Evolutionary conservation across 768 basidiomycete species (phyloP).

Genomic region (Macrolepiota dolichaula): DNA sequence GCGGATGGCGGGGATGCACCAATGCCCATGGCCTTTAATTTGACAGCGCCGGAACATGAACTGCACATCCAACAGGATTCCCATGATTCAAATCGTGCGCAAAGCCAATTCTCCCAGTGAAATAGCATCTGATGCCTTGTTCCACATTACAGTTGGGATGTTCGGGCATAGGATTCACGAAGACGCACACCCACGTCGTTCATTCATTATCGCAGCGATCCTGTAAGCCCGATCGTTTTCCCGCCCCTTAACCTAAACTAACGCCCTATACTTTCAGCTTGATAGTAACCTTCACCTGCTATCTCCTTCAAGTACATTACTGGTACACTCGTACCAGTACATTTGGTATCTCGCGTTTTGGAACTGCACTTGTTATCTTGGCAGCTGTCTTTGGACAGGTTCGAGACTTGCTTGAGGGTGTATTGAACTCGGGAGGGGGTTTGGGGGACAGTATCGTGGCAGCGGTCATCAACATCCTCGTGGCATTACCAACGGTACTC

Average conservation of each 20-base stretch:
- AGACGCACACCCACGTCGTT: conserved; percentile 26
- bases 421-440: not conserved
- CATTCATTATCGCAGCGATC: conserved; percentile 5
- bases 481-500: conserved; percentile 4
- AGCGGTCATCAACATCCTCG: not conserved
- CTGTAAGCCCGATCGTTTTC: conserved; percentile 13
- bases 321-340: conserved; percentile 32
- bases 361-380: conserved; percentile 19
- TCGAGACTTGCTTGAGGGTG: not conserved
- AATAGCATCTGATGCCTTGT: not conserved
- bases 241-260: too few species aligned
- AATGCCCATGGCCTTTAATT: not conserved
- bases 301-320: conserved; percentile 22
- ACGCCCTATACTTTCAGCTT: conserved; percentile 9
- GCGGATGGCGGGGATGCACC: not conserved
- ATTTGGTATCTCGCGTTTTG: conserved; percentile 26
- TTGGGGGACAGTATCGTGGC: not conserved
- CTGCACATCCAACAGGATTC: conserved; percentile 18
- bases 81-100: conserved; percentile 23
- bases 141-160: conserved; percentile 21
- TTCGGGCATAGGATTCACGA: conserved; percentile 24
- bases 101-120: not conserved
- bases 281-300: conserved; percentile 2
- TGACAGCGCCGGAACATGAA: conserved; percentile 20
- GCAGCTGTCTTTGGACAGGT: not conserved